These are phyloP conservation scores for Rhexocercosporidium sp. DNA, from an alignment of 2,329 filamentous ascomycete species.

Conservation along the genomic window DNA sequence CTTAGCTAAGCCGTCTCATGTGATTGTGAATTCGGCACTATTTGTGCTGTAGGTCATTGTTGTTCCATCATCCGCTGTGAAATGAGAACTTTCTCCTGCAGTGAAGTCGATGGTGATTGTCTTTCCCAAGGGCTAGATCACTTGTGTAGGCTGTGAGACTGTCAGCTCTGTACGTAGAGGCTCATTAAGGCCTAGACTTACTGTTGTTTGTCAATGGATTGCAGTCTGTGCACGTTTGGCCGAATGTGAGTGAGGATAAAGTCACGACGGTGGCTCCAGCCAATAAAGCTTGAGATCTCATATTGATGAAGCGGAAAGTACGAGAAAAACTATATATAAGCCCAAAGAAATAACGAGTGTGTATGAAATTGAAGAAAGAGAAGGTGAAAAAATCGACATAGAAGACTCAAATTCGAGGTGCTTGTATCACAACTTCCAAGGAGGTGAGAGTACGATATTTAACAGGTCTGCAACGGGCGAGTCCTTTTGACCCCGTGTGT, in stretches of 20 bases:
- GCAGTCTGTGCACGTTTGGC: conserved; percentile 79
- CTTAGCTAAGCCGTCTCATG: conserved; percentile 71
- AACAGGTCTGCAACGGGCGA: neutral
- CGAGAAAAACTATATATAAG: neutral
- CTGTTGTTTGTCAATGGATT: conserved; percentile 68
- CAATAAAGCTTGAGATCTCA: conserved; percentile 21
- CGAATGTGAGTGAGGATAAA: conserved; percentile 53
- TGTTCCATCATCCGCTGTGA: conserved; percentile 64
- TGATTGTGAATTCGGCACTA: conserved; percentile 75
- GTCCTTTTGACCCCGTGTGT: conserved; percentile 8
- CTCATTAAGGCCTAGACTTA: conserved; percentile 19
- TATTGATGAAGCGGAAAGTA: conserved; percentile 11
- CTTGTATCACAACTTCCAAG: neutral
- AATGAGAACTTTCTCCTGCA: conserved; percentile 53
- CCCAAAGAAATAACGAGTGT: neutral
- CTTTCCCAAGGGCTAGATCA: conserved; percentile 73
- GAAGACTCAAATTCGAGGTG: neutral
- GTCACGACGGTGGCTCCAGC: conserved; percentile 20
- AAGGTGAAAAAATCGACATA: neutral
- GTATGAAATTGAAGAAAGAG: neutral
- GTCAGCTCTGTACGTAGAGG: neutral
- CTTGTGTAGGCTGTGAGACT: conserved; percentile 59
- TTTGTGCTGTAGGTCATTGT: conserved; percentile 66
- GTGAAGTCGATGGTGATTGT: conserved; percentile 68
- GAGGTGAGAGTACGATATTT: neutral